These are phyloP conservation scores for Arthrobotrys musiformis DNA, from an alignment of 2,329 filamentous ascomycete genomes.

Conservation along the genomic window DNA sequence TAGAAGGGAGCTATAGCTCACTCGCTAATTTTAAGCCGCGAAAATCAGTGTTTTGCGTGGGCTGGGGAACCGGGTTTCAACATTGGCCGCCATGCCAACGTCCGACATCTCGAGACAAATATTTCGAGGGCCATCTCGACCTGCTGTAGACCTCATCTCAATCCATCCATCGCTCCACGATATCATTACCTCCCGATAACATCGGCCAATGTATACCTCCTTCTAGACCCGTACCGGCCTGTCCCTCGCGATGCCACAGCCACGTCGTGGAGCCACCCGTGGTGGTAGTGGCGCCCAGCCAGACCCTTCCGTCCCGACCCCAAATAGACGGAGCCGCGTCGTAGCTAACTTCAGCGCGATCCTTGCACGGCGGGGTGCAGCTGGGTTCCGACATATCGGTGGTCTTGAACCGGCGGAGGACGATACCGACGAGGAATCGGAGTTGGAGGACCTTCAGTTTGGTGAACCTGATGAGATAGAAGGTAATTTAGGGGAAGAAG, in stretches of 20 bases:
- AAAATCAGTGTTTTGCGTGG: neutral
- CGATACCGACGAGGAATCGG: slow-evolving; percentile 31
- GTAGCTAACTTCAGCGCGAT: slow-evolving; percentile 49
- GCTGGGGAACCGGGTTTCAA: neutral
- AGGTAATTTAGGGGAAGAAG: slow-evolving; percentile 26
- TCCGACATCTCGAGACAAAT: neutral
- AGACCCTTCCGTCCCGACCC: neutral
- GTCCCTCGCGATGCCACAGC: slow-evolving; percentile 27
- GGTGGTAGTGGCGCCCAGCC: neutral
- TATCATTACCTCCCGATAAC: neutral
- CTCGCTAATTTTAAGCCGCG: slow-evolving; percentile 1
- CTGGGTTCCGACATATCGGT: slow-evolving; percentile 48
- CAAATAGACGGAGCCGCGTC: slow-evolving; percentile 36
- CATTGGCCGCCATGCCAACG: neutral
- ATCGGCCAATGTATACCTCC: slow-evolving; percentile 4
- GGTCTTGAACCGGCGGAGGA: slow-evolving; percentile 31
- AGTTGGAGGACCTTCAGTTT: slow-evolving; percentile 4
- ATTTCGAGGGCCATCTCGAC: neutral
- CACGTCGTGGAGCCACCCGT: slow-evolving; percentile 29
- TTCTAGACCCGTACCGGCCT: neutral
- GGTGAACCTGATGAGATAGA: slow-evolving; percentile 13
- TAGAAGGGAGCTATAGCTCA: too few species aligned
- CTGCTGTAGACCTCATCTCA: neutral
- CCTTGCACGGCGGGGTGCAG: slow-evolving; percentile 40
- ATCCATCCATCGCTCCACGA: neutral